A percentile compares a stretch with the other conserved stretches of the same genome.
Evolutionary conservation across 1,284 basidiomycete species (phyloP).

Genomic region (Ustilago lituana): DNA sequence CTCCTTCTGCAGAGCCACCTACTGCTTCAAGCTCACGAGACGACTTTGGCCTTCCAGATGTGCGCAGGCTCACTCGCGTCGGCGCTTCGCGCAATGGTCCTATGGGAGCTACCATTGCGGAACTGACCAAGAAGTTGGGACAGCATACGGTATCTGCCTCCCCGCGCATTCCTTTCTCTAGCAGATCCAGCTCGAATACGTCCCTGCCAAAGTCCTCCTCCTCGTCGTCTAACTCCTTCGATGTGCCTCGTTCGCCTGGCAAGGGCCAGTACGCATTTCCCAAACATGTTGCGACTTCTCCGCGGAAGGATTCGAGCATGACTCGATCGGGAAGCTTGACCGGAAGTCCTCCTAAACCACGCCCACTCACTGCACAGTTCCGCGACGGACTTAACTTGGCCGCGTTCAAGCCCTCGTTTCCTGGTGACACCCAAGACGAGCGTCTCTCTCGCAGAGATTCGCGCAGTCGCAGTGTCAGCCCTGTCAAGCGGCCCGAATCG

Average conservation of each 20-base stretch:
- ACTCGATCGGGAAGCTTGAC: constrained; percentile 28
- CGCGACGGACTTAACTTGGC: constrained; percentile 46
- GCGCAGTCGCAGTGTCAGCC: constrained; percentile 51
- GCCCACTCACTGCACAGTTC: constrained; percentile 54
- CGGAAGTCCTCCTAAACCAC: constrained; percentile 45
- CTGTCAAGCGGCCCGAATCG: constrained; percentile 25
- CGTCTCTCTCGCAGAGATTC: constrained; percentile 28
- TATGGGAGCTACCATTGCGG: constrained; percentile 58
- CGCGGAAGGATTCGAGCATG: constrained; percentile 11
- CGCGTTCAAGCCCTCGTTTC: constrained; percentile 41
- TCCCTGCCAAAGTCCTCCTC: constrained; percentile 4
- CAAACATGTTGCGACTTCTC: constrained; percentile 14
- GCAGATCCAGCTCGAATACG: constrained; percentile 7
- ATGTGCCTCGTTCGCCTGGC: constrained; percentile 3
- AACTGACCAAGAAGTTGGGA: constrained; percentile 49
- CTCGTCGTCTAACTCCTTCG: constrained; percentile 2
- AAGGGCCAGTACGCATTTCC: constrained; percentile 13
- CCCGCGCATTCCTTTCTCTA: constrained; percentile 11
- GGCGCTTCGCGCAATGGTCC: constrained; percentile 16
- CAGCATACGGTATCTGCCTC: constrained; percentile 14
- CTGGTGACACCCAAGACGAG: constrained; percentile 2
- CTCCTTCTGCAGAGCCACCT: background rate
- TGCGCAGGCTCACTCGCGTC: constrained; percentile 16
- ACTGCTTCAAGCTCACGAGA: background rate
- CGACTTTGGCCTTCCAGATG: constrained; percentile 3